Conservation (phyloP, 2,329 filamentous ascomycete genomes). For the Xylaria sp. region DNA sequence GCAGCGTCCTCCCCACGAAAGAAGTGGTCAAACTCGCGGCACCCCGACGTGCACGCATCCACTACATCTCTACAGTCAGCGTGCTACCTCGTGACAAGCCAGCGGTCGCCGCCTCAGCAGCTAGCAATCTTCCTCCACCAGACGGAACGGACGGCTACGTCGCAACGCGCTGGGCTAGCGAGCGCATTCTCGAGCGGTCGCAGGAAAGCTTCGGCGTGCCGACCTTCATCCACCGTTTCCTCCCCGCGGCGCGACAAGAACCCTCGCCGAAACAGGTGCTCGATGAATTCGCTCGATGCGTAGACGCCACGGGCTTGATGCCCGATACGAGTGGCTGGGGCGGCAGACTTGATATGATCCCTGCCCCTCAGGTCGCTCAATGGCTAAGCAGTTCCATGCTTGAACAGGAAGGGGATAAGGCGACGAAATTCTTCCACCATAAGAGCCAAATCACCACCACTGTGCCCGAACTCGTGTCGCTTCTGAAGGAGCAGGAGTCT, state of each 20-base stretch:
- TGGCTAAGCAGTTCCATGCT: conserved; percentile 21
- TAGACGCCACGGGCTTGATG: background rate
- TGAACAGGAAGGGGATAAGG: background rate
- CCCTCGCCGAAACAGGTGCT: background rate
- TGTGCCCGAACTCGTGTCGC: background rate
- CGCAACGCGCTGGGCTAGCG: background rate
- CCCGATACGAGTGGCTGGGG: conserved; percentile 26
- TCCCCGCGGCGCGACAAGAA: no score
- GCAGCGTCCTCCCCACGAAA: background rate
- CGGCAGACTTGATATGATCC: conserved; percentile 33
- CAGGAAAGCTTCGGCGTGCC: background rate
- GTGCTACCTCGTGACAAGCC: no score
- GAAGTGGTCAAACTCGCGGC: background rate
- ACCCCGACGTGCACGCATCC: background rate
- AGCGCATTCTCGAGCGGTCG: background rate
- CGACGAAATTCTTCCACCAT: background rate
- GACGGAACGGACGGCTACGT: background rate
- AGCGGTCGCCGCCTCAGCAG: background rate
- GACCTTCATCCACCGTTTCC: background rate
- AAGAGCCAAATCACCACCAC: background rate
- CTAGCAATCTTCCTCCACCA: background rate
- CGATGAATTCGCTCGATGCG: conserved; percentile 1
- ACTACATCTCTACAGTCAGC: background rate
- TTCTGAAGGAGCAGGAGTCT: conserved; percentile 9
- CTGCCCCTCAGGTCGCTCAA: conserved; percentile 5